phyloP scores from a whole-genome alignment of 140 eudicot genomes.

The Senecio squalidus region DNA sequence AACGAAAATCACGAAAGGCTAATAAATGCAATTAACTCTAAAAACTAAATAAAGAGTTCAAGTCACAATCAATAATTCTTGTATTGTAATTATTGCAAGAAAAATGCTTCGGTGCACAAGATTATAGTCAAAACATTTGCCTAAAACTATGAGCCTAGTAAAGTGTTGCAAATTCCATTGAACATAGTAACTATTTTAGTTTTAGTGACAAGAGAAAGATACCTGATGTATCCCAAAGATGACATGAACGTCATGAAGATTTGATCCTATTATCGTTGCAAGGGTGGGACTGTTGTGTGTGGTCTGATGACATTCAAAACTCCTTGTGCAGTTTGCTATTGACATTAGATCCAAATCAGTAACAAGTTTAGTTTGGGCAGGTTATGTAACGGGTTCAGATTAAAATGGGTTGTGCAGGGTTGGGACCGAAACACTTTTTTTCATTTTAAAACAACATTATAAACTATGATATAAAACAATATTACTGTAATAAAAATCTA shows the following conservation, averaged over 20 bases:
- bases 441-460: too few species aligned
- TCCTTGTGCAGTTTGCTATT: slow-evolving; percentile 95
- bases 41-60: too few species aligned
- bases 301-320: slow-evolving; percentile 88
- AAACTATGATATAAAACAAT: too few species aligned
- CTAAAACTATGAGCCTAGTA: neutral
- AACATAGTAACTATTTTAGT: neutral
- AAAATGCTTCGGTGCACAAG: neutral
- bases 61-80: too few species aligned
- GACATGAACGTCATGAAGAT: neutral
- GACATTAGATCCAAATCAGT: slow-evolving; percentile 1
- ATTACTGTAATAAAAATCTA: too few species aligned
- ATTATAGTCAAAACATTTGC: neutral
- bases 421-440: too few species aligned
- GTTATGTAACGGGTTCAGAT: too few species aligned
- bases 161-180: neutral
- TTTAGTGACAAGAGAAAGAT: neutral
- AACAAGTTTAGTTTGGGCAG: too few species aligned
- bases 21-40: too few species aligned
- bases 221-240: neutral
- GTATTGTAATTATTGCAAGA: neutral
- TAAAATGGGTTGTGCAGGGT: too few species aligned
- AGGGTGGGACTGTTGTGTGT: slow-evolving; percentile 50
- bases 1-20: too few species aligned
- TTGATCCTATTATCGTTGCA: slow-evolving; percentile 28